These are phyloP conservation scores for Leishmania arabica DNA, from an alignment of 208 protist species.

Conservation along the genomic window DNA sequence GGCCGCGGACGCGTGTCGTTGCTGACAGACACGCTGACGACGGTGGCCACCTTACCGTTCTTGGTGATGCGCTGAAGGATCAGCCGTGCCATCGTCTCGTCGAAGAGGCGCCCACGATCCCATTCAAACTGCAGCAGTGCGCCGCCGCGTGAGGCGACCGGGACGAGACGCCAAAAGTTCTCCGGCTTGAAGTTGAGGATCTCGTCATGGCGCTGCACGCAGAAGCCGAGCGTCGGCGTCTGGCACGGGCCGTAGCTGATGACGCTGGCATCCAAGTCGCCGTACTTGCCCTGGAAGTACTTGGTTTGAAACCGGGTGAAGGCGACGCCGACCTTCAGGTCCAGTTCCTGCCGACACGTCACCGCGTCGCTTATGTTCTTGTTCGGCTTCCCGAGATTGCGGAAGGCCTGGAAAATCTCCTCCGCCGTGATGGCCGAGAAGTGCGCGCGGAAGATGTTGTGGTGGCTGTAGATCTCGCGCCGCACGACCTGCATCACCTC, in stretches of 20 bases:
- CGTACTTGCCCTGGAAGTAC: conserved; percentile 92
- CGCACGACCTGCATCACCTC: conserved; percentile 93
- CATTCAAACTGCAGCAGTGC: conserved; percentile 85
- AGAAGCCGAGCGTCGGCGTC: conserved; percentile 95
- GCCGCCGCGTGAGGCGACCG: conserved; percentile 65
- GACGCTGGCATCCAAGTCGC: conserved; percentile 86
- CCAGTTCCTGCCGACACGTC: conserved; percentile 95
- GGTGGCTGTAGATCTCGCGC: conserved; percentile 48
- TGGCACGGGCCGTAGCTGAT: conserved; percentile 97
- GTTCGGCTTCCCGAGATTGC: conserved; percentile 88
- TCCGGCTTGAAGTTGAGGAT: conserved; percentile 93
- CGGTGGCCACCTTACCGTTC: conserved; percentile 58
- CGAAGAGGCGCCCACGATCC: conserved; percentile 90
- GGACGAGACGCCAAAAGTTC: conserved; percentile 87
- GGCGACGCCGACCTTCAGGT: conserved; percentile 96
- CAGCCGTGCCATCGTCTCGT: conserved; percentile 81
- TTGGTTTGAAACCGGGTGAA: conserved; percentile 95
- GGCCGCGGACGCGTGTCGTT: conserved; percentile 78
- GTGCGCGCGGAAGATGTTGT: conserved; percentile 87
- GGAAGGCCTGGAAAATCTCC: conserved; percentile 87
- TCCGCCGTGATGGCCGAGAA: conserved; percentile 93
- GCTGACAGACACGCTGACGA: conserved; percentile 54
- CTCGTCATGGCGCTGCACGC: conserved; percentile 92
- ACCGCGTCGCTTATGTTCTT: conserved; percentile 92
- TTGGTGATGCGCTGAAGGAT: conserved; percentile 64